Base-by-base conservation (phyloP, 345 rosid genomes). In the Brassica carinata region DNA sequence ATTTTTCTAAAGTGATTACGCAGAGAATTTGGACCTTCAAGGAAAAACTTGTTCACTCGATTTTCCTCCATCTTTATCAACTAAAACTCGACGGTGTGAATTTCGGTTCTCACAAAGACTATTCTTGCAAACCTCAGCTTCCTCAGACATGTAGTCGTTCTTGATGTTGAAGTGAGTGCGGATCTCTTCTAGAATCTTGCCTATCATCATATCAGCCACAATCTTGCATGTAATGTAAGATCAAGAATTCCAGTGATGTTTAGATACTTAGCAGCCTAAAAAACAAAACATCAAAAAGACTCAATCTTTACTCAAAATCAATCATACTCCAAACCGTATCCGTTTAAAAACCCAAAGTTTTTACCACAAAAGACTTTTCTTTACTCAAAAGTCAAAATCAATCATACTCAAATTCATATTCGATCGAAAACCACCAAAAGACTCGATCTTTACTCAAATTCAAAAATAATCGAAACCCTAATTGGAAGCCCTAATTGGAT, bases 251-350 rank as follows among this genome's bases (percentile, higher is more conserved):
- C 83, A 85, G 72, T 63, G 81, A 91, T 91, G 84, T 89, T 45
- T 85, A 92, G 69, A 71, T 88, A 91, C 75, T 92, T 91, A 0
- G 93, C 96, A 23, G 97, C 96, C 96, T 91, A 67, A 38, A 51
- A 61, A 48, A 48, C 5, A 15, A 68, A 7, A 23, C 64, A 27
- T 40, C 48, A 9, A 40, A 57, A 7, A 11, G 15, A 40, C 64
- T n/a, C 9, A 5, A 0, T 0, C n/a, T 3, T 4, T 13, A 17
- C 7, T 10, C 65, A 10, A 77, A 62, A 33, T 17, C 17, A 3
- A 40, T 40, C 48, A 10, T 40, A 40, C 0, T 13, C 48, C 9
- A 10, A 40, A 40, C 48, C 3, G 13, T 40, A 10, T 9, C 9
- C 48, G 13, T 8, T 40, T 13, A 40, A 40, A 40, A 40, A 40